Conservation (phyloP, 2,329 filamentous ascomycete genomes). For the Microascus cirrosus region DNA sequence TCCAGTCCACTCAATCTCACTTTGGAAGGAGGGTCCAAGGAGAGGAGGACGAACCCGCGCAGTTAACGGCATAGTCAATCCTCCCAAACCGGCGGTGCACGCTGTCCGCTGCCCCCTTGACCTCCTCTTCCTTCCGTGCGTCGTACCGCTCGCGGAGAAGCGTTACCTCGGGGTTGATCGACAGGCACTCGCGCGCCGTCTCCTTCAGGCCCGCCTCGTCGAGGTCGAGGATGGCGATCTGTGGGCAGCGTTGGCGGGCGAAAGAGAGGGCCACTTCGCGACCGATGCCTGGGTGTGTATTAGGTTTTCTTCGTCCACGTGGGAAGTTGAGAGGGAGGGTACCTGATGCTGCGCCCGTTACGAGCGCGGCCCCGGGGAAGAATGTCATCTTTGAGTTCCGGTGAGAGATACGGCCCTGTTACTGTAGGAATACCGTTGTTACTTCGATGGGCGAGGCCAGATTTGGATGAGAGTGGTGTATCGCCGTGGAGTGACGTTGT, state of each 20-base stretch:
- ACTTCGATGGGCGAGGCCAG: no score
- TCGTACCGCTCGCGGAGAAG: constrained; percentile 19
- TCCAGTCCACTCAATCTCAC: background rate
- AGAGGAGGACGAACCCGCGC: constrained; percentile 19
- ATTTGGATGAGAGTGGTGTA: no score
- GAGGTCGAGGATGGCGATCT: constrained; percentile 27
- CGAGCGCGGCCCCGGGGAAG: constrained; percentile 18
- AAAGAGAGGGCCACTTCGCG: constrained; percentile 29
- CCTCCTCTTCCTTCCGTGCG: constrained; percentile 19
- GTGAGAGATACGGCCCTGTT: no score
- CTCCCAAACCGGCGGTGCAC: constrained; percentile 22
- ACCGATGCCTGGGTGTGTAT: constrained; percentile 24
- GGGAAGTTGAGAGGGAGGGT: background rate
- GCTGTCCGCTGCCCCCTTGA: constrained; percentile 19
- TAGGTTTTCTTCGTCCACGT: background rate
- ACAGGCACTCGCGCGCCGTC: constrained; percentile 18
- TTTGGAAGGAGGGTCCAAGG: background rate
- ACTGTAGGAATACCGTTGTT: no score
- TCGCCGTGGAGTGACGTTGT: no score
- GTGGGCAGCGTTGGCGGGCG: constrained; percentile 28
- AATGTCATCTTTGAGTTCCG: constrained; percentile 9
- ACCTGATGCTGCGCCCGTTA: constrained; percentile 20
- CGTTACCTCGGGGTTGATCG: constrained; percentile 14
- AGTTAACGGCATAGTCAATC: constrained; percentile 34
- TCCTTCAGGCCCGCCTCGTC: constrained; percentile 18